Evolutionary conservation across 805 yeast genomes (phyloP).

Genomic region (Yarrowia keelungensis): DNA sequence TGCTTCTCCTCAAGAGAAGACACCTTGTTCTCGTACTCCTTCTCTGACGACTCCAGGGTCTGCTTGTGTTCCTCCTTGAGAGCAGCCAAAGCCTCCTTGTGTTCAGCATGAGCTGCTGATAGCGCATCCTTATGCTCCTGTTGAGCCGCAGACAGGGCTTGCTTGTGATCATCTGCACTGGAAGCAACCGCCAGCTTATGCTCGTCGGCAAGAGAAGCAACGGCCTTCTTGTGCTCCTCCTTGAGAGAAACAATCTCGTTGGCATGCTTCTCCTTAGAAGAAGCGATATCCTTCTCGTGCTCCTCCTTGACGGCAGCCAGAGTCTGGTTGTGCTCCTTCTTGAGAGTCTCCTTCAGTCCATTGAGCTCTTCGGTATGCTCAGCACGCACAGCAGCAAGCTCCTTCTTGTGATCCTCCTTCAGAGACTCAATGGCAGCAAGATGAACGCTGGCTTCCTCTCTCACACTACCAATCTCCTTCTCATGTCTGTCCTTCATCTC

Average conservation of each 20-base stretch:
- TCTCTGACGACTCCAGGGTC: not conserved
- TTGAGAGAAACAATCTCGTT: not conserved
- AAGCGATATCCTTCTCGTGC: not conserved
- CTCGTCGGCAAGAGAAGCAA: not conserved
- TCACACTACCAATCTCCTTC: not conserved
- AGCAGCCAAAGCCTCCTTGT: not conserved
- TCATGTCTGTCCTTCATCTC: slow-evolving; percentile 1
- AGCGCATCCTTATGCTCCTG: not conserved
- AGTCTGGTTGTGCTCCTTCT: not conserved
- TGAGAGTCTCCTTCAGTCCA: not conserved
- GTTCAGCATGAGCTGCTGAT: not conserved
- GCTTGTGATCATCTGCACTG: not conserved
- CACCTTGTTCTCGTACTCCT: not conserved
- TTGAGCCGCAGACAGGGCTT: not conserved
- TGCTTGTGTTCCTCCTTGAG: slow-evolving; percentile 6
- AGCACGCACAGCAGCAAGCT: not conserved
- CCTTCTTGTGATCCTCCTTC: slow-evolving; percentile 1
- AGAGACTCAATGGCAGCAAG: not conserved
- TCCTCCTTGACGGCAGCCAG: not conserved
- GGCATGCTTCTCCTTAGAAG: slow-evolving; percentile 2
- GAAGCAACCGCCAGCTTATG: not conserved
- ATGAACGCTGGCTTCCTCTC: not conserved
- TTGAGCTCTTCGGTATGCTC: not conserved
- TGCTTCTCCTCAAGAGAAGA: not conserved
- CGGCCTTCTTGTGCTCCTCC: not conserved